Evolutionary conservation across 352 stramenopile species (phyloP).

Genomic region (Phytopythium cucurbitacearum): DNA sequence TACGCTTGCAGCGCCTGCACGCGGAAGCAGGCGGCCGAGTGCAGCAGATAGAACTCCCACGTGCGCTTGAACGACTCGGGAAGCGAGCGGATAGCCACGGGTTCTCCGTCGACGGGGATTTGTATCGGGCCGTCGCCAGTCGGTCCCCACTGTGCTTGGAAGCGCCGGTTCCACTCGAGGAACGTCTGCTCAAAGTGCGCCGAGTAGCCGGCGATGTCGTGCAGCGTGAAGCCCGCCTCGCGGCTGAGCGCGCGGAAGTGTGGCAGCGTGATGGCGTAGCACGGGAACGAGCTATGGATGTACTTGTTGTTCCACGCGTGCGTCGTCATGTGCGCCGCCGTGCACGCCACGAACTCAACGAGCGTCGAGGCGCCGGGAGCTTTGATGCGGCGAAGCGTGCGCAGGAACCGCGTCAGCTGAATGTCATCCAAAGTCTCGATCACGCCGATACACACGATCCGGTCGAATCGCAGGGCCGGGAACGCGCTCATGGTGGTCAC

Average conservation of each 20-base stretch:
- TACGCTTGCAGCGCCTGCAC: slow-evolving; percentile 67
- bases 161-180: slow-evolving; percentile 77
- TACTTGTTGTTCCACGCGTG: slow-evolving; percentile 86
- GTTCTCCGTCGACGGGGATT: slow-evolving; percentile 2
- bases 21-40: slow-evolving; percentile 82
- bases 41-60: slow-evolving; percentile 88
- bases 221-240: slow-evolving; percentile 56
- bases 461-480: slow-evolving; percentile 55
- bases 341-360: slow-evolving; percentile 68
- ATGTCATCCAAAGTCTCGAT: slow-evolving; percentile 43
- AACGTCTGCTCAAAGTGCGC: slow-evolving; percentile 86
- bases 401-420: slow-evolving; percentile 49
- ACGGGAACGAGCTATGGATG: slow-evolving; percentile 61
- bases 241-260: slow-evolving; percentile 39
- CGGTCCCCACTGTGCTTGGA: slow-evolving; percentile 48
- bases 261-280: slow-evolving; percentile 47
- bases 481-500: slow-evolving; percentile 54
- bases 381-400: slow-evolving; percentile 63
- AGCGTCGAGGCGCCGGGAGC: slow-evolving; percentile 42
- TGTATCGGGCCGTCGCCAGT: slow-evolving; percentile 1
- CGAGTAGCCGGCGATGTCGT: slow-evolving; percentile 60
- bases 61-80: slow-evolving; percentile 80
- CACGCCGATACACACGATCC: slow-evolving; percentile 53
- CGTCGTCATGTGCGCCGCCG: slow-evolving; percentile 55
- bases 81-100: slow-evolving; percentile 22